Conservation (phyloP, 2,329 filamentous ascomycete genomes). For the Cordyceps militaris region DNA sequence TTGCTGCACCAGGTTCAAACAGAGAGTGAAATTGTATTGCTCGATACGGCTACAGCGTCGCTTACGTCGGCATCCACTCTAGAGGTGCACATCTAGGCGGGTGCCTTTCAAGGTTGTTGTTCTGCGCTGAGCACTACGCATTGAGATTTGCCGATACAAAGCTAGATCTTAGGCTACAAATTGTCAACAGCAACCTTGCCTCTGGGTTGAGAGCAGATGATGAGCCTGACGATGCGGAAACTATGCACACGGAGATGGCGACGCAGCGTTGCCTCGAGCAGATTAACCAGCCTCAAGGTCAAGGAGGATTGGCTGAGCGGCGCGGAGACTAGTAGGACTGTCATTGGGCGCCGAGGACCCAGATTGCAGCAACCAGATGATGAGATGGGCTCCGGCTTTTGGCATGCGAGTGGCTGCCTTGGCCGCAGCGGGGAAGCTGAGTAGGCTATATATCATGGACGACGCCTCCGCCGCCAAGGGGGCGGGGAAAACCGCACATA, state of each 20-base stretch:
- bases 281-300: no score
- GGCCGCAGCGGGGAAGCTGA: not conserved
- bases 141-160: not conserved
- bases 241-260: no score
- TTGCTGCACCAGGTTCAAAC: not conserved
- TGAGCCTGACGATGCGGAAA: no score
- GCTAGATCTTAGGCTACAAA: not conserved
- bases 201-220: not conserved
- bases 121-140: not conserved
- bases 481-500: not conserved
- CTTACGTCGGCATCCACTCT: not conserved
- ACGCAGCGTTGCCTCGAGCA: no score
- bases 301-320: no score
- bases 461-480: not conserved
- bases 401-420: not conserved
- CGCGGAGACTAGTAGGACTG: no score
- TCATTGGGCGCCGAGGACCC: no score
- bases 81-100: not conserved
- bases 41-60: not conserved
- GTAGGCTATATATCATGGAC: not conserved
- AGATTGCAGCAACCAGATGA: no score
- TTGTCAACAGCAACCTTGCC: not conserved
- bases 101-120: not conserved
- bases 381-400: not conserved
- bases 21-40: not conserved